Percentiles rank a stretch among this genome's conserved stretches.
phyloP scores from a whole-genome alignment of 306 rosid genomes.

The Cicer bijugum region DNA sequence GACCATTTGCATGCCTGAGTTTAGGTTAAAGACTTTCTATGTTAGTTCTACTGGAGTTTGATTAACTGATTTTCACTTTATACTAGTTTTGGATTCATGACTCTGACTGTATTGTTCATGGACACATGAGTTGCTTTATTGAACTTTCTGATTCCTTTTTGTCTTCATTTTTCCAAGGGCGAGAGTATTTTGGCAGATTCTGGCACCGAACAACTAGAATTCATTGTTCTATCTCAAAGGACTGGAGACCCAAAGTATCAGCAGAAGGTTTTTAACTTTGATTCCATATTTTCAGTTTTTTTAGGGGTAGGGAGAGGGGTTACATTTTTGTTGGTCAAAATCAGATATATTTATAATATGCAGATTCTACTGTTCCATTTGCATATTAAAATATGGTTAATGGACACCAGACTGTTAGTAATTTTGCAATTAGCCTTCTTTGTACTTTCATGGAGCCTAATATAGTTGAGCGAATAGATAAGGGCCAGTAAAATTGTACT shows the following conservation, averaged over 20 bases:
- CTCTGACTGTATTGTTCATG: not conserved
- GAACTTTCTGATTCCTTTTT: slow-evolving; percentile 43
- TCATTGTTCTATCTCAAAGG: slow-evolving; percentile 94
- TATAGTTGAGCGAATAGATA: slow-evolving; percentile 14
- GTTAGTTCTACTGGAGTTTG: slow-evolving; percentile 11
- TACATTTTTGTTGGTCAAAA: slow-evolving; percentile 25
- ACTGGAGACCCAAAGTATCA: slow-evolving; percentile 95
- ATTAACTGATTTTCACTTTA: slow-evolving; percentile 26
- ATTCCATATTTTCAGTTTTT: slow-evolving; percentile 1
- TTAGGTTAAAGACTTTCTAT: slow-evolving; percentile 15
- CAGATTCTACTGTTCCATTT: not conserved
- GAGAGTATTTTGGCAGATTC: slow-evolving; percentile 92
- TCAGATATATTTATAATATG: not conserved
- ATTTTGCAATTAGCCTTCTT: not conserved
- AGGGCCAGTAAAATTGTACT: slow-evolving; percentile 1
- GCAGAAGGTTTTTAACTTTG: slow-evolving; percentile 65
- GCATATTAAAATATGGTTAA: too few species aligned
- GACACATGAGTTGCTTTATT: slow-evolving; percentile 27
- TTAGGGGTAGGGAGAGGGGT: not conserved
- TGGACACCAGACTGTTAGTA: not conserved
- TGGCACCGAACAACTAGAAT: slow-evolving; percentile 97
- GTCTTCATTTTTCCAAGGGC: slow-evolving; percentile 66
- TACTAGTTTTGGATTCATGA: slow-evolving; percentile 32
- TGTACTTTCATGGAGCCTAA: slow-evolving; percentile 6
- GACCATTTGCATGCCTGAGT: slow-evolving; percentile 22